Evolutionary conservation across 192 early-diverging fungal genomes (phyloP).

Genomic region (Coemansia sp.): DNA sequence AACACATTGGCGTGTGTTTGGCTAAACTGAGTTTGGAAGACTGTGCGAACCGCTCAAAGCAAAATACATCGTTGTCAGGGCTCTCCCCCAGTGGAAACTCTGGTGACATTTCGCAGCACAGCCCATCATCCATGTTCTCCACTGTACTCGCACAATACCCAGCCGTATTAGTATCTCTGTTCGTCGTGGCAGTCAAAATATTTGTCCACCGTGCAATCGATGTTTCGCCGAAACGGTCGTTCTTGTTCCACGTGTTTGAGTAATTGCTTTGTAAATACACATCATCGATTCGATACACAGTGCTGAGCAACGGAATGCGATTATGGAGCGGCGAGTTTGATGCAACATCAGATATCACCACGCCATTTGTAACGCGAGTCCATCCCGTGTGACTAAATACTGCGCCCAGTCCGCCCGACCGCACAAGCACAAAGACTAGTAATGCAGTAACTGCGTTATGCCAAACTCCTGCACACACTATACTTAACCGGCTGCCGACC

Average conservation of each 20-base stretch:
- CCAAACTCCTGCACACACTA: conserved; percentile 48
- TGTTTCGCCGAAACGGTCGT: conserved; percentile 2
- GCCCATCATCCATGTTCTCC: conserved; percentile 37
- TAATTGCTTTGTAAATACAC: conserved; percentile 7
- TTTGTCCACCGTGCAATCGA: conserved; percentile 32
- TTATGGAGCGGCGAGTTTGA: conserved; percentile 27
- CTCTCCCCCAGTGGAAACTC: conserved; percentile 41
- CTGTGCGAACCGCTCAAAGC: conserved; percentile 25
- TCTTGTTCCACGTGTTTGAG: background rate
- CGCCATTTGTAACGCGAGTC: conserved; percentile 12
- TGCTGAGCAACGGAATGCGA: conserved; percentile 25
- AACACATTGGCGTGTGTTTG: conserved; percentile 25
- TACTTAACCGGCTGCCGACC: conserved; percentile 12
- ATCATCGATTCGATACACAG: conserved; percentile 30
- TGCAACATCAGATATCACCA: conserved; percentile 25
- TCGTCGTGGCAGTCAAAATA: conserved; percentile 22
- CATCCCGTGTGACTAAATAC: conserved; percentile 18
- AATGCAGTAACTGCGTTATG: conserved; percentile 36
- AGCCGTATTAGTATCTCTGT: conserved; percentile 9
- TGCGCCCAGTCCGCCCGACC: conserved; percentile 18
- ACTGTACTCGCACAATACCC: conserved; percentile 23
- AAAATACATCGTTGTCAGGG: conserved; percentile 35
- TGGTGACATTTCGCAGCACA: conserved; percentile 47
- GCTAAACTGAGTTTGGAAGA: background rate
- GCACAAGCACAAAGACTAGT: conserved; percentile 24